Percentiles rank a stretch among this genome's conserved stretches.
These are phyloP conservation scores for Crithidia brevicula DNA, from an alignment of 208 protist genomes.

Conservation along the genomic window DNA sequence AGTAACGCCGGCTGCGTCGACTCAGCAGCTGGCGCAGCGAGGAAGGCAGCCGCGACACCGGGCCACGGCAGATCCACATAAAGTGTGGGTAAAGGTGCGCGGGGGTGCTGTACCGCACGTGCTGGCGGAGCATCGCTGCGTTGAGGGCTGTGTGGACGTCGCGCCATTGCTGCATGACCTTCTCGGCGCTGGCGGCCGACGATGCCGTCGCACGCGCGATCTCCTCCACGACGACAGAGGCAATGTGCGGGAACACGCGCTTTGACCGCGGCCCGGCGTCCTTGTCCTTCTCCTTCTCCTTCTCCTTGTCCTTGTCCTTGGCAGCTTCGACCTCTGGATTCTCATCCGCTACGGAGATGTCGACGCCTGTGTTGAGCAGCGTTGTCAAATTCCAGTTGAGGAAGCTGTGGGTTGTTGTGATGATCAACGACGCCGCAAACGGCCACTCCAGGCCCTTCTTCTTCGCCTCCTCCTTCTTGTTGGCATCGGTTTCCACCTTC, in stretches of 20 bases:
- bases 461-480: constrained; percentile 2
- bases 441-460: constrained; percentile 17
- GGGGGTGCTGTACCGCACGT: constrained; percentile 25
- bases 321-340: background rate
- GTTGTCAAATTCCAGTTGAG: constrained; percentile 27
- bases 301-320: background rate
- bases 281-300: background rate
- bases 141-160: constrained; percentile 6
- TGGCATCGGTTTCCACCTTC: background rate
- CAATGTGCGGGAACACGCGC: constrained; percentile 43
- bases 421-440: constrained; percentile 24
- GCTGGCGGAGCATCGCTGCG: constrained; percentile 12
- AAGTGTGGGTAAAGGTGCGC: constrained; percentile 35
- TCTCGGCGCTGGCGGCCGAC: constrained; percentile 4
- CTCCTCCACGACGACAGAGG: constrained; percentile 46
- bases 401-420: constrained; percentile 33
- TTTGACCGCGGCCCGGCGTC: background rate
- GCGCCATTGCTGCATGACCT: constrained; percentile 34
- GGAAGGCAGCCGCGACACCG: constrained; percentile 41
- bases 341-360: constrained; percentile 5
- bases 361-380: constrained; percentile 28
- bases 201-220: constrained; percentile 17
- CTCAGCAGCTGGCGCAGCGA: constrained; percentile 51
- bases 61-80: constrained; percentile 57
- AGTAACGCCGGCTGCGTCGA: constrained; percentile 71